Percentiles rank a stretch among this genome's conserved stretches.
Evolutionary conservation across 352 stramenopile species (phyloP).

Genomic region (Phytophthora constricta): DNA sequence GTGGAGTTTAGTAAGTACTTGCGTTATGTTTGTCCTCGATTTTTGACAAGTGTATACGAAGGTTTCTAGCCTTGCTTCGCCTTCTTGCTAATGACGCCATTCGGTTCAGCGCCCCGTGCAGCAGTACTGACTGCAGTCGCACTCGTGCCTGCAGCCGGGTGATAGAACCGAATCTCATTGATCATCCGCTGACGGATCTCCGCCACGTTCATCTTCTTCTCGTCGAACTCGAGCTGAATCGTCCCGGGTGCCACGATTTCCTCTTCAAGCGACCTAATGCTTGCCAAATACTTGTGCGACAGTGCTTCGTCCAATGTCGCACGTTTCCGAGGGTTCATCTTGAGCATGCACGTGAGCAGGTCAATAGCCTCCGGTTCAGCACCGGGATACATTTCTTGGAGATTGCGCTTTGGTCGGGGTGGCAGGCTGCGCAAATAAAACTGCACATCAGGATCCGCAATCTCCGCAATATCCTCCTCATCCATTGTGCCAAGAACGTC

Average conservation of each 20-base stretch:
- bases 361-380: slow-evolving; percentile 85
- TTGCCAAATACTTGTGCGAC: slow-evolving; percentile 85
- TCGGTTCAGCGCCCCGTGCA: slow-evolving; percentile 16
- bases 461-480: slow-evolving; percentile 86
- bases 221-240: slow-evolving; percentile 88
- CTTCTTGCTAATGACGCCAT: slow-evolving; percentile 41
- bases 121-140: slow-evolving; percentile 16
- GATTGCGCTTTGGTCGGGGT: slow-evolving; percentile 67
- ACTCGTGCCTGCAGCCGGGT: slow-evolving; percentile 47
- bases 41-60: not conserved
- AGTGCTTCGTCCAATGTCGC: slow-evolving; percentile 82
- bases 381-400: slow-evolving; percentile 87
- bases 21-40: slow-evolving; percentile 8
- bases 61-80: slow-evolving; percentile 37
- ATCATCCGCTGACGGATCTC: slow-evolving; percentile 88
- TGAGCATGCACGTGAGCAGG: slow-evolving; percentile 82
- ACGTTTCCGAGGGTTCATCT: slow-evolving; percentile 87
- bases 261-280: slow-evolving; percentile 86
- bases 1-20: slow-evolving; percentile 5
- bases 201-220: slow-evolving; percentile 82
- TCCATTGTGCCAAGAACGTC: slow-evolving; percentile 88
- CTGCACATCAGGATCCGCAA: slow-evolving; percentile 84
- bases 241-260: slow-evolving; percentile 84
- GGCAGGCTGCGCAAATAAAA: slow-evolving; percentile 83
- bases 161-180: slow-evolving; percentile 80